Evolutionary conservation across 495 filamentous ascomycete genomes (phyloP).

Genomic region (Acidiella bohemica): DNA sequence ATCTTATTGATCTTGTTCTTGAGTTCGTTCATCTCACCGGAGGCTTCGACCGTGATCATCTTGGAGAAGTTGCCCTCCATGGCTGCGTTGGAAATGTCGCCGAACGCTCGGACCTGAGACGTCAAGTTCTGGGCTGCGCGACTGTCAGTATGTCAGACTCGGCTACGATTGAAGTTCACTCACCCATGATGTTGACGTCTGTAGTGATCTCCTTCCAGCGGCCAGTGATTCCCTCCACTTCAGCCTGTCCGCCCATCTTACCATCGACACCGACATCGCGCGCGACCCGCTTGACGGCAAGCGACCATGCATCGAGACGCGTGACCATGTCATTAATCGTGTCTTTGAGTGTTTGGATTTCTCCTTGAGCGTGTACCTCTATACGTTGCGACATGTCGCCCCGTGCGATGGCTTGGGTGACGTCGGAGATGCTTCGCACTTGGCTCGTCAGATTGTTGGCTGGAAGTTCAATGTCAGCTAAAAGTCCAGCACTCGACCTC

Average conservation of each 20-base stretch:
- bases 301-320: constrained; percentile 89
- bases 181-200: constrained; percentile 98
- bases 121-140: constrained; percentile 94
- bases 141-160: no score
- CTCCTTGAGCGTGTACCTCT: constrained; percentile 86
- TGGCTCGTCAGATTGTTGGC: constrained; percentile 89
- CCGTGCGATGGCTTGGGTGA: constrained; percentile 92
- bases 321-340: constrained; percentile 99
- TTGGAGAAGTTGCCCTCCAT: constrained; percentile 96
- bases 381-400: constrained; percentile 94
- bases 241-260: constrained; percentile 97
- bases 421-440: constrained; percentile 90
- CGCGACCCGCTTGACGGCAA: constrained; percentile 88
- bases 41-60: constrained; percentile 93
- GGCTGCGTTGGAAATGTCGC: constrained; percentile 92
- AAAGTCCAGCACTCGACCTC: no score
- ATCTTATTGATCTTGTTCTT: constrained; percentile 99
- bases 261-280: constrained; percentile 96
- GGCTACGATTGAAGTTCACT: no score
- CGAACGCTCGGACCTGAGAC: constrained; percentile 93
- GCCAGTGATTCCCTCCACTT: constrained; percentile 83
- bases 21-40: constrained; percentile 97
- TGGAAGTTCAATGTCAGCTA: no score
- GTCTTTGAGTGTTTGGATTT: constrained; percentile 85
- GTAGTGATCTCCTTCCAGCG: constrained; percentile 98